Percentiles rank a stretch among this genome's conserved stretches.
These are phyloP conservation scores for Tolypocladium cylindrosporum DNA, from an alignment of 2,329 filamentous ascomycete genomes.

Conservation along the genomic window DNA sequence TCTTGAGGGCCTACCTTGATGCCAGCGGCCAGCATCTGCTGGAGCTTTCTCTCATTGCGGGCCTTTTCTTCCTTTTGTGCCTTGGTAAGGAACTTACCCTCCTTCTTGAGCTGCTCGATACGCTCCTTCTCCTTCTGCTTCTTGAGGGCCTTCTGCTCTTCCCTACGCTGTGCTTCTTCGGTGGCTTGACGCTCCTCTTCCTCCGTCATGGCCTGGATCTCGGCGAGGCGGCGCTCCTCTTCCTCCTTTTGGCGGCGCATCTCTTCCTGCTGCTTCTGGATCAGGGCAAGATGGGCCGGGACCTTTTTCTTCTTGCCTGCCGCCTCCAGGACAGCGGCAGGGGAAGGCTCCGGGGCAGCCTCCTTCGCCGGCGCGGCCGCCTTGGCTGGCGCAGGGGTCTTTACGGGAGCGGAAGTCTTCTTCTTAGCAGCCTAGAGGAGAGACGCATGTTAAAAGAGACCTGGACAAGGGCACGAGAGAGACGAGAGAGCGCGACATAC, in stretches of 20 bases:
- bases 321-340: conserved; percentile 31
- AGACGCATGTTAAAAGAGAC: conserved; percentile 4
- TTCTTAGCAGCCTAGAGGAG: conserved; percentile 62
- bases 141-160: conserved; percentile 66
- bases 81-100: conserved; percentile 79
- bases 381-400: conserved; percentile 18
- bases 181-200: conserved; percentile 54
- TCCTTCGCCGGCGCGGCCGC: conserved; percentile 29
- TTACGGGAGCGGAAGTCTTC: conserved; percentile 42
- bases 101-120: conserved; percentile 79
- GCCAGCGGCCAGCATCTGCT: conserved; percentile 75
- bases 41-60: conserved; percentile 65
- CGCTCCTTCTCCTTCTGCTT: conserved; percentile 82
- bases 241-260: conserved; percentile 58
- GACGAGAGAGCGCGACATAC: conserved; percentile 29
- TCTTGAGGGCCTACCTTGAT: conserved; percentile 59
- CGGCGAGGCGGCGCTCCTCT: conserved; percentile 47
- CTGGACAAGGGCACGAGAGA: not conserved
- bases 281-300: conserved; percentile 57
- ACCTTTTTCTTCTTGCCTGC: conserved; percentile 83
- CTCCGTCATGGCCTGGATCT: conserved; percentile 55
- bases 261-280: conserved; percentile 79
- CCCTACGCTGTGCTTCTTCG: conserved; percentile 59
- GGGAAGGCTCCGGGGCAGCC: conserved; percentile 34
- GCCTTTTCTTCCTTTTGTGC: conserved; percentile 77